Evolutionary conservation across 257 asterid genomes (phyloP).

Genomic region (Rauvolfia tetraphylla): DNA sequence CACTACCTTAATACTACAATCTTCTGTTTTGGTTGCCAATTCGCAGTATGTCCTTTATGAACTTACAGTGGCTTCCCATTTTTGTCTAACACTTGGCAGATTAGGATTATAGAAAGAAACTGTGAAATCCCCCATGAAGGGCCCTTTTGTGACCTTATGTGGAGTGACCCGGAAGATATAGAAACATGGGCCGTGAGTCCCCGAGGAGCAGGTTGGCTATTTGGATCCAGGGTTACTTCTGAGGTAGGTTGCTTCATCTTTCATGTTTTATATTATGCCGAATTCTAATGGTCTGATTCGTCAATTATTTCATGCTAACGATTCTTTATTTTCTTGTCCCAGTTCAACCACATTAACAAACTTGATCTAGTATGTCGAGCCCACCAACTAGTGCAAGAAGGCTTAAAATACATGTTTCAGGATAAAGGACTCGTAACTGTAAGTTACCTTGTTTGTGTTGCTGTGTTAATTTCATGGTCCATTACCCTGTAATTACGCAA

Average conservation of each 20-base stretch:
- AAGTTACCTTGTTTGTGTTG: conserved; percentile 37
- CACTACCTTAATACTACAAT: background rate
- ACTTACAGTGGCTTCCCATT: background rate
- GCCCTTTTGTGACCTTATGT: conserved; percentile 98
- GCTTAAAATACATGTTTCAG: conserved; percentile 94
- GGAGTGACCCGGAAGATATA: conserved; percentile 99
- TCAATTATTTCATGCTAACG: conserved; percentile 12
- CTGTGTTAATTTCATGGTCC: background rate
- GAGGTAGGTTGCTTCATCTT: conserved; percentile 48
- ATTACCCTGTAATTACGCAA: background rate
- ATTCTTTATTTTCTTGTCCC: conserved; percentile 24
- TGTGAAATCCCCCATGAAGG: conserved; percentile 99
- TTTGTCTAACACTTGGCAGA: conserved; percentile 42
- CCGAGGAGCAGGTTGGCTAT: conserved; percentile 99
- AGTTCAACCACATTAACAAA: conserved; percentile 96
- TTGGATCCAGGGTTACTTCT: conserved; percentile 94
- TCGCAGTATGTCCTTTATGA: background rate
- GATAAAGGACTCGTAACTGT: conserved; percentile 99
- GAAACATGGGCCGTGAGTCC: conserved; percentile 99
- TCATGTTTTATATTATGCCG: background rate
- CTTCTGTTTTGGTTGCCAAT: background rate
- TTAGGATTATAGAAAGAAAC: conserved; percentile 85
- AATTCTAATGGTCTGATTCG: background rate
- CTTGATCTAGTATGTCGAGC: conserved; percentile 97
- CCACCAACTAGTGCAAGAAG: conserved; percentile 99